Base-by-base conservation (phyloP, 805 yeast species). In the Wickerhamiella kurtzmanii region DNA sequence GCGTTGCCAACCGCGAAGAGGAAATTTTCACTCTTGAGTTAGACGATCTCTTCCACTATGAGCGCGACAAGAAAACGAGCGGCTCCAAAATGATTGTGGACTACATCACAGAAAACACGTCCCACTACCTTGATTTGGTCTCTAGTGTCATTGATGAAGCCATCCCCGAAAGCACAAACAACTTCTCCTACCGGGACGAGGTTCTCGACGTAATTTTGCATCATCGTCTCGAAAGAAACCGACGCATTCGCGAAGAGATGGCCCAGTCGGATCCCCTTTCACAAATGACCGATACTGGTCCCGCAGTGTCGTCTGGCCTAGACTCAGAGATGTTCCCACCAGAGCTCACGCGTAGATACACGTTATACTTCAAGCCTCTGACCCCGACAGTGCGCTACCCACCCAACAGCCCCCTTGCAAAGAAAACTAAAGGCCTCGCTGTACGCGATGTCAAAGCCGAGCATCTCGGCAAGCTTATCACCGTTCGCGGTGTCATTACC, bases 401-500 rank as follows among this genome's bases (percentile, higher is more conserved):
- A 35, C 45, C 53, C 19, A 39, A 48, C 21, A 28, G 45, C 18
- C 40, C 60, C 35, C 32, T 25, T 6, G 32, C 32, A 6, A 38
- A 22, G 22, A 43, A 37, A 43, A 22, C 41, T 25, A 79, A 79
- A 56, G 77, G 92, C 1, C 66, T 85, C 48, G 82, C 96, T 2
- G 97, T 92, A 4, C 77, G 99, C 64, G 88, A 87, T 53, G 80
- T 92, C 49, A 81, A 79, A 60, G 96, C 96, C 51, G 68, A 72
- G 36, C 79, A 76, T 53, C 72, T 92, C 44, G 99, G 99, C 43
- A 79, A 82, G 56, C 74, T 84, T 51, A 82, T 92, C 57, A 88
- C 96, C 0, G 82, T 88, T 3, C 72, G 95, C 53, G 99, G 98
- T 48, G 88, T 92, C 54, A 86, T 89, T 44, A 92, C 97, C 6